Evolutionary conservation across 169 alveolate genomes (phyloP).

Genomic region (Plasmodium yoelii): DNA sequence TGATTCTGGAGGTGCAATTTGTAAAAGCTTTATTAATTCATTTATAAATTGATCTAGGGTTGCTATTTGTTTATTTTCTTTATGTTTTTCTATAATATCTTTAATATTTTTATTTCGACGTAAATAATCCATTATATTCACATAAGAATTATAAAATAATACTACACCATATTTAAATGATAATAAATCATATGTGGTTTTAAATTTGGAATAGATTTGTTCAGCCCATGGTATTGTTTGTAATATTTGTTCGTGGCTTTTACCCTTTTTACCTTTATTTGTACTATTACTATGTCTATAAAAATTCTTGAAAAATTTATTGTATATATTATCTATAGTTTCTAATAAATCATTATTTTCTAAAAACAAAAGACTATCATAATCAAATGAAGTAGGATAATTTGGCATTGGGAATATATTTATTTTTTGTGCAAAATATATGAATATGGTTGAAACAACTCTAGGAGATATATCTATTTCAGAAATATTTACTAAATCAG

Average conservation of each 20-base stretch:
- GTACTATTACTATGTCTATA: not conserved
- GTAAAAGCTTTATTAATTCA: constrained; percentile 21
- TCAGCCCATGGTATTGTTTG: constrained; percentile 40
- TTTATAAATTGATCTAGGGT: constrained; percentile 50
- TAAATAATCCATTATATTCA: constrained; percentile 2
- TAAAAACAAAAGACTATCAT: not conserved
- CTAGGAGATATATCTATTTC: constrained; percentile 49
- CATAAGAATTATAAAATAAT: constrained; percentile 13
- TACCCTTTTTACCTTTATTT: not conserved
- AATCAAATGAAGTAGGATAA: constrained; percentile 12
- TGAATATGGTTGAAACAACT: constrained; percentile 14
- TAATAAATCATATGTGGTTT: constrained; percentile 44
- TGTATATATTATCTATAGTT: constrained; percentile 16
- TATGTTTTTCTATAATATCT: not conserved
- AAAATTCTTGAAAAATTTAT: constrained; percentile 25
- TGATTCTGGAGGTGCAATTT: not conserved
- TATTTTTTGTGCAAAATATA: constrained; percentile 23
- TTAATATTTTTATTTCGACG: constrained; percentile 5
- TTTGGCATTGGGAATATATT: constrained; percentile 31
- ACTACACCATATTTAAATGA: constrained; percentile 32
- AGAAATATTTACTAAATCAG: constrained; percentile 44
- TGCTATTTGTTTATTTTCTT: not conserved
- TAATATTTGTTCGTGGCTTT: not conserved
- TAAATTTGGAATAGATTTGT: constrained; percentile 5
- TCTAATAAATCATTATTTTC: constrained; percentile 48